Evolutionary conservation across 495 filamentous ascomycete genomes (phyloP).

Genomic region (Penicillium antarcticum): DNA sequence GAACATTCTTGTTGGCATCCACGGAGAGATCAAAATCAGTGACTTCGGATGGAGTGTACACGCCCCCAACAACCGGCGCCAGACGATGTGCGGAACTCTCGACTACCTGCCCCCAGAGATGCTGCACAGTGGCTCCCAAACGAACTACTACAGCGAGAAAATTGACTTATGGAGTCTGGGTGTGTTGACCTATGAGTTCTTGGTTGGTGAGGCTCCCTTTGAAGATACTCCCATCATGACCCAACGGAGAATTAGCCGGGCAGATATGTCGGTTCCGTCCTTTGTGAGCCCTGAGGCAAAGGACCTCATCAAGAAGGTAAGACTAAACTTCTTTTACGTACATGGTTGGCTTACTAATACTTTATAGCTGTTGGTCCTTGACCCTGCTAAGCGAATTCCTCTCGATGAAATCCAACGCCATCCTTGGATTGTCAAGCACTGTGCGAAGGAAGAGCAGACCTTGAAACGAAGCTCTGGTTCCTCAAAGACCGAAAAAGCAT

Average conservation of each 20-base stretch:
- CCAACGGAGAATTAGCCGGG: conserved; percentile 80
- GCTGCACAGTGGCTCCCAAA: conserved; percentile 73
- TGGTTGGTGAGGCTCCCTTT: conserved; percentile 94
- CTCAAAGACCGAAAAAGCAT: conserved; percentile 38
- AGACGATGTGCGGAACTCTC: conserved; percentile 95
- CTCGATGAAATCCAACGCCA: conserved; percentile 86
- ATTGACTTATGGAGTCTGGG: conserved; percentile 96
- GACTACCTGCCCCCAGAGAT: conserved; percentile 98
- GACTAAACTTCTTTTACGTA: conserved; percentile 8
- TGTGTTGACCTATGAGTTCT: conserved; percentile 93
- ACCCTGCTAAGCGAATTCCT: conserved; percentile 89
- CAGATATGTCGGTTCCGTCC: conserved; percentile 87
- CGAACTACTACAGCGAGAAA: conserved; percentile 90
- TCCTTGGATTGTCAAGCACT: conserved; percentile 98
- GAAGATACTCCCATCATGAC: conserved; percentile 96
- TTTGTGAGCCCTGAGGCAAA: conserved; percentile 89
- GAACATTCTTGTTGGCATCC: conserved; percentile 95
- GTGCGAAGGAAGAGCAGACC: conserved; percentile 70
- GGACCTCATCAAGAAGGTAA: conserved; percentile 88
- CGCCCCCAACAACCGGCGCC: conserved; percentile 87
- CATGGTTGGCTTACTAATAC: conserved; percentile 10
- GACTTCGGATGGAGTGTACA: conserved; percentile 99
- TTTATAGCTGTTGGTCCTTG: conserved; percentile 78
- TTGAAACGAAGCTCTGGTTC: conserved; percentile 45
- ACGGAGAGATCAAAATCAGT: conserved; percentile 97